phyloP scores from a whole-genome alignment of 169 alveolate species.

The Plasmodium malariae region DNA sequence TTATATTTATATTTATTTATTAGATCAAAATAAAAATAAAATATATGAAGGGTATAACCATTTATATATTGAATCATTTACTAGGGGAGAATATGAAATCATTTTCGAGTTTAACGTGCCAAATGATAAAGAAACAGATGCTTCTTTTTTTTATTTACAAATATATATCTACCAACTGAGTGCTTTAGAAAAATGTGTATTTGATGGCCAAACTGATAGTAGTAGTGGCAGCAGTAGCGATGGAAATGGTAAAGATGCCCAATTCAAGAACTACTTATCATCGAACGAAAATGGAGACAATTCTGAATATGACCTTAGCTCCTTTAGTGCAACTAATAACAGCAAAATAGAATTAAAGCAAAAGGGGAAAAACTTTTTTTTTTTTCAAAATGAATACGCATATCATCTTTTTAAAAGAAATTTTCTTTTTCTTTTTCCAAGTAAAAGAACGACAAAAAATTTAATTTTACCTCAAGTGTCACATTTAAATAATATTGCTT shows the following conservation, averaged over 20 bases:
- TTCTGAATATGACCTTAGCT: neutral
- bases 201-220: neutral
- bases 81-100: slow-evolving; percentile 51
- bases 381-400: neutral
- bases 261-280: no score
- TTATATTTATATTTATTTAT: slow-evolving; percentile 37
- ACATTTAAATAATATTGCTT: neutral
- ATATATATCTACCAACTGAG: slow-evolving; percentile 34
- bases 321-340: neutral
- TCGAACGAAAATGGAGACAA: no score
- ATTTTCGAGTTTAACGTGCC: slow-evolving; percentile 18
- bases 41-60: slow-evolving; percentile 51
- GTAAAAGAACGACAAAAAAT: slow-evolving; percentile 3
- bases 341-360: neutral
- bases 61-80: slow-evolving; percentile 47
- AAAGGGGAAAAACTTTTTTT: slow-evolving; percentile 6
- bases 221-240: no score
- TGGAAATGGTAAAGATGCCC: no score
- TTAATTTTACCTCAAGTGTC: slow-evolving; percentile 24
- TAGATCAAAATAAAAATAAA: slow-evolving; percentile 9
- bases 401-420: slow-evolving; percentile 23
- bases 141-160: slow-evolving; percentile 51
- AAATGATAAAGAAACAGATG: slow-evolving; percentile 17
- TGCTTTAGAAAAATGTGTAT: slow-evolving; percentile 20
- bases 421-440: slow-evolving; percentile 27